Conservation (phyloP, 139 green algal genomes). For the Volvox africanus region DNA sequence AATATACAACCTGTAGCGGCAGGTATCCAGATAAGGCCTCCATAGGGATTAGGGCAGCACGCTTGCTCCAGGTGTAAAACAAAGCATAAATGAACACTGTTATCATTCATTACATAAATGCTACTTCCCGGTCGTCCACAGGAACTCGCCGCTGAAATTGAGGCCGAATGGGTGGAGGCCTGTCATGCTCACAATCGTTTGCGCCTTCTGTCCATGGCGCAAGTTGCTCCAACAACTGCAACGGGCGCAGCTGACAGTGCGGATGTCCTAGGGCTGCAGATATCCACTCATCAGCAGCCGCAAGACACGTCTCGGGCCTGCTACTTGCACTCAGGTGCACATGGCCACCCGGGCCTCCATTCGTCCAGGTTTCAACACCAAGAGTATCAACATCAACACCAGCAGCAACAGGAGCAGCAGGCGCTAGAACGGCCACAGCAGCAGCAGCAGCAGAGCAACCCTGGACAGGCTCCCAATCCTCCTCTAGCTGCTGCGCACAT, state of each 20-base stretch:
- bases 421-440: too few species aligned
- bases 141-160: slow-evolving; percentile 29
- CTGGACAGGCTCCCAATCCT: too few species aligned
- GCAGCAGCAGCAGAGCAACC: not conserved
- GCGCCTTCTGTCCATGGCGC: slow-evolving; percentile 8
- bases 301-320: too few species aligned
- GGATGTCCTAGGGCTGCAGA: too few species aligned
- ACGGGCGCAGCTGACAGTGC: not conserved
- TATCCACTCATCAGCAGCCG: not conserved
- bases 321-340: too few species aligned
- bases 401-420: not conserved
- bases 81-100: too few species aligned
- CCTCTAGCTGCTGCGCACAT: too few species aligned
- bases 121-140: not conserved
- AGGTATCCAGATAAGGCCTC: too few species aligned
- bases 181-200: slow-evolving; percentile 26
- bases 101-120: too few species aligned
- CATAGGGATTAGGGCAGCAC: too few species aligned
- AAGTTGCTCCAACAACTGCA: not conserved
- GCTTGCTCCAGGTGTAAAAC: too few species aligned
- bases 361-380: not conserved
- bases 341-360: not conserved
- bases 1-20: too few species aligned
- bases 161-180: slow-evolving; percentile 23
- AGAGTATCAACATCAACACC: not conserved